Base-by-base conservation (phyloP, 164 flowering plant species). In the Sextonia rubra region DNA sequence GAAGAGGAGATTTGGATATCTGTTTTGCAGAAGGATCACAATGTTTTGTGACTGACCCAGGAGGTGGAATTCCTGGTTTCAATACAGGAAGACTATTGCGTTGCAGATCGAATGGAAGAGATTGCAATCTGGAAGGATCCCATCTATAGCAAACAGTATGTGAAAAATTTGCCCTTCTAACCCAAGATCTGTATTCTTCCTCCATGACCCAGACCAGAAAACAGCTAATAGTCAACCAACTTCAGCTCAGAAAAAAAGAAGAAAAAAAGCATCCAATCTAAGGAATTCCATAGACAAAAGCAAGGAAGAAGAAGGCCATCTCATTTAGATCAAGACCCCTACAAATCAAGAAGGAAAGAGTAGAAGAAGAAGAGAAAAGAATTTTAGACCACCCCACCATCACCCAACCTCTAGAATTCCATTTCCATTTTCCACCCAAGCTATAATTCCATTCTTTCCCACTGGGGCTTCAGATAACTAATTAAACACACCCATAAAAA, bases 101-200 rank as follows among this genome's bases (percentile, higher is more conserved):
- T 24, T 76, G 74, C 32, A 84, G 9, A 23, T 69, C 37, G n/a
- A 86, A 24, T 15, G 89, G 81, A 68, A 83, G 1, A 3, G 85
- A 73, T 49, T 76, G 80, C 76, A 86, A 74, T 60, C 77, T 80
- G 1, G 85, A 75, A 0, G 87, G 69, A 72, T 90, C 92, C 66
- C 83, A 74, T 29, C 97, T 77, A 72, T 89, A 89, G 77, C 78
- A 90, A 58, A 89, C 82, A 0, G 97, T 88, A 65, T 88, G 88
- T 48, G 97, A 89, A 68, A 84, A 93, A 15, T 89, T 93, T n/a
- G 90, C 82, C 78, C 97, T 88, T 80, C 96, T 88, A 0, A 93
- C 75, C 98, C 94, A 91, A 73, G 98, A 93, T 77, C 56, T 80
- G 71, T 75, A 77, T 62, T 85, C 90, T 44, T 87, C 97, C 15